These are phyloP conservation scores for Lepidium campestre DNA, from an alignment of 441 rosid genomes.

Conservation along the genomic window DNA sequence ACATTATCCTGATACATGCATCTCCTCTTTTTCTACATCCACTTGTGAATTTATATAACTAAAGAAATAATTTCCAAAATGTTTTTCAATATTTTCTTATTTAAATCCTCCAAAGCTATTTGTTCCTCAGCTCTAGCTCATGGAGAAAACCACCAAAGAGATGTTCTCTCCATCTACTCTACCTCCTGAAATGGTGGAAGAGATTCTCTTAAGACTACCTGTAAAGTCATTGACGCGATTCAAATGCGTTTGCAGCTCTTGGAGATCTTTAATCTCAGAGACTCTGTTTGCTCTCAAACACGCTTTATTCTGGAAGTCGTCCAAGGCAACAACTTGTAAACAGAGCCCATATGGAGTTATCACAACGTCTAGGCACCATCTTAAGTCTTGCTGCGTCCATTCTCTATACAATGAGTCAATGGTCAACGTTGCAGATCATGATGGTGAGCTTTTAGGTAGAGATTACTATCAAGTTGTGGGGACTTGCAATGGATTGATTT, in stretches of 20 bases:
- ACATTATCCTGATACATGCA: constrained; percentile 27
- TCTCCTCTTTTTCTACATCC: constrained; percentile 12
- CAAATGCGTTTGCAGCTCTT: constrained; percentile 25
- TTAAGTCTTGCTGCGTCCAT: constrained; percentile 24
- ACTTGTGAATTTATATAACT: constrained; percentile 16
- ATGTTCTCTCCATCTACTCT: constrained; percentile 7
- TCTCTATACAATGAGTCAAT: constrained; percentile 18
- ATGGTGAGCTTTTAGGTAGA: constrained; percentile 28
- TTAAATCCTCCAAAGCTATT: not conserved
- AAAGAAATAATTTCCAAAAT: not conserved
- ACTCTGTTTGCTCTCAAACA: constrained; percentile 13
- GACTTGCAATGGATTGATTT: constrained; percentile 33
- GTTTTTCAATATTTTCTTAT: not conserved
- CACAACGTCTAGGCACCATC: constrained; percentile 24
- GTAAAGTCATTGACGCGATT: constrained; percentile 26
- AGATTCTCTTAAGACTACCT: constrained; percentile 29
- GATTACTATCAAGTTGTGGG: constrained; percentile 31
- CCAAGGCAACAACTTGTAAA: constrained; percentile 4
- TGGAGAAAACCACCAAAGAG: constrained; percentile 7
- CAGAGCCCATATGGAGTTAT: constrained; percentile 18
- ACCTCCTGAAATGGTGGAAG: constrained; percentile 27
- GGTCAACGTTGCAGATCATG: constrained; percentile 7
- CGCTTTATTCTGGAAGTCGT: constrained; percentile 14
- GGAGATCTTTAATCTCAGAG: constrained; percentile 31
- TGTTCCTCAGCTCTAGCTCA: constrained; percentile 9